Base-by-base conservation (phyloP, 805 yeast genomes). In the Nakazawaea ishiwadae region DNA sequence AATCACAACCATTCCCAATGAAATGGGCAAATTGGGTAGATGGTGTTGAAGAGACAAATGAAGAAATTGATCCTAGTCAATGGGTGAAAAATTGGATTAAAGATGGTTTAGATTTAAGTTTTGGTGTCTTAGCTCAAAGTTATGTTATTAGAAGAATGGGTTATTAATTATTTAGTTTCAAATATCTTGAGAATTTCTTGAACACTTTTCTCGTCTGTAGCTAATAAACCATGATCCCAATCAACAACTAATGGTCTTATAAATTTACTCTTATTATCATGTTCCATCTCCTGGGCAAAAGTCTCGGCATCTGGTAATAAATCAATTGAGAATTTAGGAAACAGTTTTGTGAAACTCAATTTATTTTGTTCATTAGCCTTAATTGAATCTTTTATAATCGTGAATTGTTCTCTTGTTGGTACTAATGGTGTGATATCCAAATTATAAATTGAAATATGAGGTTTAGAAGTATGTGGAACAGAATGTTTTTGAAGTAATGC, bases 1-100 rank as follows among this genome's bases (percentile, higher is more conserved):
- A 82, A 51, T 85, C 98, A 0, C 99, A 93, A 61, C 79, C 96
- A 5, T 84, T 88, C 68, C 98, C 99, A 9, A 58, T 76, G 35
- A 81, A 77, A 56, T 93, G 99, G 99, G 82, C 89, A 8, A 67
- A 76, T n/a, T 93, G 99, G 99, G 70, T 91, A n/a, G 81, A 77
- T 46, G 75, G 79, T 11, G 48, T 52, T 3, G 49, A 51, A 23
- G 44, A 50, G 39, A 45, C 44, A 37, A 44, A 24, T 1, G 42
- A 40, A 8, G 35, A 49, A 45, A 71, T 81, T 11, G 89, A 84
- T 52, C 90, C 91, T n/a, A 68, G 82, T 32, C 87, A 81, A 45
- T 85, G 93, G 95, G 84, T 85, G 11, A 67, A 71, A 32, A 84
- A 77, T 40, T 85, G 95, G 95, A 69, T 84, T 28, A 81, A 78